Evolutionary conservation across 441 rosid genomes (phyloP).

Genomic region (Mallotus repandus): DNA sequence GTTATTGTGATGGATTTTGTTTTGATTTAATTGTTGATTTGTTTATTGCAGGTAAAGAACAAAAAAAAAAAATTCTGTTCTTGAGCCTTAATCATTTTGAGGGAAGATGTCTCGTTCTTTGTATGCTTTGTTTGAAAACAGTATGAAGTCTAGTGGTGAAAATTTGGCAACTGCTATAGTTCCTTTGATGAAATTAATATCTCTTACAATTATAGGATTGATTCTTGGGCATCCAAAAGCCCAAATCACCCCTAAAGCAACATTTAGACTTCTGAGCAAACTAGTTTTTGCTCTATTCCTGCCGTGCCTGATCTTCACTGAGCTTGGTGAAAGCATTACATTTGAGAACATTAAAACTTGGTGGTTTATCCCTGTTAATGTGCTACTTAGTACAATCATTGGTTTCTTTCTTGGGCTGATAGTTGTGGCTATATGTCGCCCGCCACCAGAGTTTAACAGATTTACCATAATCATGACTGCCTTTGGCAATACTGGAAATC

Average conservation of each 20-base stretch:
- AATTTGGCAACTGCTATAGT: constrained; percentile 54
- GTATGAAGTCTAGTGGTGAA: constrained; percentile 34
- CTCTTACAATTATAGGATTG: constrained; percentile 66
- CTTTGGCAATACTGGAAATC: constrained; percentile 88
- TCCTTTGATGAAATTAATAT: constrained; percentile 73
- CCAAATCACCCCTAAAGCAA: constrained; percentile 60
- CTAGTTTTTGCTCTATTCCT: constrained; percentile 85
- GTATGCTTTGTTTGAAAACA: constrained; percentile 23
- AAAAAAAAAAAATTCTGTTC: background rate
- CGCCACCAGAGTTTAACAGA: constrained; percentile 72
- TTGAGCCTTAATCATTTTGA: background rate
- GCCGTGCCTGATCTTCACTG: constrained; percentile 87
- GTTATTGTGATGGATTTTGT: background rate
- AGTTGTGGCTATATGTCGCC: constrained; percentile 71
- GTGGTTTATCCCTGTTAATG: constrained; percentile 96
- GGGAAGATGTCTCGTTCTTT: constrained; percentile 40
- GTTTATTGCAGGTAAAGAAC: constrained; percentile 27
- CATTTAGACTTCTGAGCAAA: constrained; percentile 83
- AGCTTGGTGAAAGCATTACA: constrained; percentile 77
- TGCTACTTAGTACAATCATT: constrained; percentile 56
- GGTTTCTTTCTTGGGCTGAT: constrained; percentile 66
- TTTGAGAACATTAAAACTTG: constrained; percentile 49
- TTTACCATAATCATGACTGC: constrained; percentile 87
- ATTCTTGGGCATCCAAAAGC: constrained; percentile 72
- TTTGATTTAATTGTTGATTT: background rate